A percentile compares a stretch with the other conserved stretches of the same genome.
Evolutionary conservation across 495 filamentous ascomycete species (phyloP).

Genomic region (Tuber melanosporum): DNA sequence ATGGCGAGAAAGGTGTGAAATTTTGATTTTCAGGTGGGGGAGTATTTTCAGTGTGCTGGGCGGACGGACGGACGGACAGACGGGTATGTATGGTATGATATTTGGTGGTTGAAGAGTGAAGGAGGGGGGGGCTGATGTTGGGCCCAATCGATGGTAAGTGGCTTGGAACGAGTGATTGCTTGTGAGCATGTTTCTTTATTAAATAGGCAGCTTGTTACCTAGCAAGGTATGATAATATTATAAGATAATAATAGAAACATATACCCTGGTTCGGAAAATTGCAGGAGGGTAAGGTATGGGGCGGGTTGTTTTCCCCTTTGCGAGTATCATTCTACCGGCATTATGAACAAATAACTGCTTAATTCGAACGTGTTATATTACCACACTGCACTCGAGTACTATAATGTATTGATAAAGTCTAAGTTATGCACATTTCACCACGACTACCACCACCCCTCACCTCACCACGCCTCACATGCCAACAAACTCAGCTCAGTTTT

Average conservation of each 20-base stretch:
- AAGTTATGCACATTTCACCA: neutral
- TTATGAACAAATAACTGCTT: neutral
- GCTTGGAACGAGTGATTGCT: neutral
- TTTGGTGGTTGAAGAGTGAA: neutral
- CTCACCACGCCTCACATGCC: neutral
- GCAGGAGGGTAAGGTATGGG: neutral
- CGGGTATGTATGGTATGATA: neutral
- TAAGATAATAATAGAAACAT: neutral
- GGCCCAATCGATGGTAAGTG: fast-evolving
- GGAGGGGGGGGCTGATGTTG: neutral
- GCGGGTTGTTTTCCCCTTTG: neutral
- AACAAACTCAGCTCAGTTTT: neutral
- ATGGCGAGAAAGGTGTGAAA: neutral
- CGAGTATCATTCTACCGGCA: too few relatives aligned
- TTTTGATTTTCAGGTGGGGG: neutral
- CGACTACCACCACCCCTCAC: neutral
- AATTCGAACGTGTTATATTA: neutral
- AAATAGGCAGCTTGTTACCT: neutral
- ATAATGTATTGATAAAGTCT: neutral
- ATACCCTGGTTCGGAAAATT: neutral
- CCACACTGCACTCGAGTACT: neutral
- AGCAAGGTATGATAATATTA: too few relatives aligned
- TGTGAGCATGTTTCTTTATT: neutral
- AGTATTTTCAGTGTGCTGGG: neutral
- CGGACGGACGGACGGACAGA: neutral